Base-by-base conservation (phyloP, 164 flowering plant species). In the Magnolia sinica region DNA sequence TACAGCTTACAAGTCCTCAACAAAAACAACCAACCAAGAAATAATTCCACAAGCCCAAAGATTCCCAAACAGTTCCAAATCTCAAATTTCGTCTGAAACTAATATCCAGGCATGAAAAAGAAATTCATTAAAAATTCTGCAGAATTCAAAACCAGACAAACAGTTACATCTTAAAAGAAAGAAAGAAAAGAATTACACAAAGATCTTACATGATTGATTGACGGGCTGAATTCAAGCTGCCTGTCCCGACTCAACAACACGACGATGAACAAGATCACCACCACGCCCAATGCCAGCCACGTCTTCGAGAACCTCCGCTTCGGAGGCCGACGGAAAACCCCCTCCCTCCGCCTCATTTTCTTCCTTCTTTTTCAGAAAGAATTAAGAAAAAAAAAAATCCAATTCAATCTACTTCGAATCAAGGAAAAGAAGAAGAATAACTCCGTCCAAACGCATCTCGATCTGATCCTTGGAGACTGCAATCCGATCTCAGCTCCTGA, bases 311-410 rank as follows among this genome's bases (percentile, higher is more conserved):
- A 50, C 27, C 78, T 68, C 51, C 78, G 27, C 78, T 70, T 76
- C 6, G 58, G 64, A 37, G 66, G 73, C 66, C 78, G 72, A 51
- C 78, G 73, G 69, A 69, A 76, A 18, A n/a, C 58, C 23, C 29
- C 68, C 52, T 68, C 78, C 31, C 78, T 55, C 23, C 78, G 24
- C 68, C 78, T 69, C 78, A 76, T 76, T 20, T 20, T 63, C 76
- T 49, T 27, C 52, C 10, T 50, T 55, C 45, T 3, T 37, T 4
- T 37, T 37, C 7, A 37, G 45, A 37, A 37, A 37, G 11, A 68
- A 68, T 24, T 18, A 5, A 29, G 3, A 13, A 68, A 37, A 2
- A 68, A 68, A 24, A 10, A 37, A 37, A 2, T 37, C 45, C 45
- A 37, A 37, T 37, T 37, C 45, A 37, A 37, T 37, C n/a, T 65